These are phyloP conservation scores for Smallanthus sonchifolius DNA, from an alignment of 129 eudicot genomes.

Conservation along the genomic window DNA sequence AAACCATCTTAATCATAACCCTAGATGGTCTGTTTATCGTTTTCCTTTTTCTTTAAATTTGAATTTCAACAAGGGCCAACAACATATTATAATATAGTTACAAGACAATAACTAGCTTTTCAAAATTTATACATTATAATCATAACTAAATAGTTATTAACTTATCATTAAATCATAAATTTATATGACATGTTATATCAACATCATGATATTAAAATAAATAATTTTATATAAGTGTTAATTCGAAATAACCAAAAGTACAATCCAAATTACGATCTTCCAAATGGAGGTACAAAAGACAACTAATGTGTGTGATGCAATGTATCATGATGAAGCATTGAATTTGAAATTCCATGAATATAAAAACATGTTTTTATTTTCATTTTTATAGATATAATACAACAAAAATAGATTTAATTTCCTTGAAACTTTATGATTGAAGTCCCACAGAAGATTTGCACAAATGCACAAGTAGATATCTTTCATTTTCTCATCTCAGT, in stretches of 20 bases:
- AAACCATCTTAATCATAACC: neutral
- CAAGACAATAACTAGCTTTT: conserved; percentile 18
- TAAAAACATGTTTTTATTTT: neutral
- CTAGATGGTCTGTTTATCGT: neutral
- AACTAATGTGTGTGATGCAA: neutral
- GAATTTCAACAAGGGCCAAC: neutral
- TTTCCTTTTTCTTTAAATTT: neutral
- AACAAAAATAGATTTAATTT: no score
- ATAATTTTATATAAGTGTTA: neutral
- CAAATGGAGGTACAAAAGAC: neutral
- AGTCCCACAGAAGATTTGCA: conserved; percentile 10
- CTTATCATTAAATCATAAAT: neutral
- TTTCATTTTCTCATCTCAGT: conserved; percentile 30
- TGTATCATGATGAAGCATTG: neutral
- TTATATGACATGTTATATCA: conserved; percentile 8
- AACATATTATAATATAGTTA: neutral
- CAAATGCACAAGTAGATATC: conserved; percentile 26
- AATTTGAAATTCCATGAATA: neutral
- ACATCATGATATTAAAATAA: neutral
- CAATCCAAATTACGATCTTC: neutral
- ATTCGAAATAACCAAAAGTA: neutral
- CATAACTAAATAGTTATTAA: neutral
- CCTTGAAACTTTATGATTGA: neutral
- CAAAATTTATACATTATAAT: conserved; percentile 1
- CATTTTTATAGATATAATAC: neutral